Base-by-base conservation (phyloP, 345 rosid genomes). In the Arabidopsis suecica region DNA sequence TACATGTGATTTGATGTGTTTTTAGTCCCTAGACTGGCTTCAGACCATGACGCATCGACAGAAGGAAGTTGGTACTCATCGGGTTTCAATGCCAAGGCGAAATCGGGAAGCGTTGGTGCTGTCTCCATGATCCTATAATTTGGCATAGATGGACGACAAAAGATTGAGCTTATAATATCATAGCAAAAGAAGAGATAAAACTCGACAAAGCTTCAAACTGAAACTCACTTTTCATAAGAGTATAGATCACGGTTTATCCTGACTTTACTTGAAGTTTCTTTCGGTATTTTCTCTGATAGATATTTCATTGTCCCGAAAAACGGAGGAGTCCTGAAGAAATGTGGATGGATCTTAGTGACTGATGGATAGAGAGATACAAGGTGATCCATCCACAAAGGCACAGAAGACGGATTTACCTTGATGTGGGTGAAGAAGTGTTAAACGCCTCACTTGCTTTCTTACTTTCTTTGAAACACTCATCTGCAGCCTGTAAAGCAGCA, bases 401-500 rank as follows among this genome's bases (percentile, higher is more conserved):
- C 5, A 40, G 61, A 28, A 50, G 61, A 60, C 0, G 9, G 54
- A 51, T n/a, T 60, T 85, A 95, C 99, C 98, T 86, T 72, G 99
- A 92, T 54, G 84, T 80, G 69, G 99, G 99, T 57, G 87, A 71
- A 73, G 88, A 82, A 5, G 86, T 79, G 76, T 88, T 82, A 67
- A 93, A 96, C 33, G 88, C 88, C 76, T 88, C 96, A 42, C 85
- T 85, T 7, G 91, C 84, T 83, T 82, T 87, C 81, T 85, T 90
- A 80, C 99, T 86, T 82, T 90, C 98, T 79, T 85, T 88, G 55
- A 93, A 83, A 81, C 79, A 92, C 56, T 91, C 99, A 60, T 96
- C 97, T 47, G 98, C 94, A 48, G 98, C 98, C 75, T 91, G 98
- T 76, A 96, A 78, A 33, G 99, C 97, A 82, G 99, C 96, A 49